Evolutionary conservation across 2,329 filamentous ascomycete species (phyloP), one percentile per base, ranked within the genome.

Genomic region (Pestalotiopsis sp.): DNA sequence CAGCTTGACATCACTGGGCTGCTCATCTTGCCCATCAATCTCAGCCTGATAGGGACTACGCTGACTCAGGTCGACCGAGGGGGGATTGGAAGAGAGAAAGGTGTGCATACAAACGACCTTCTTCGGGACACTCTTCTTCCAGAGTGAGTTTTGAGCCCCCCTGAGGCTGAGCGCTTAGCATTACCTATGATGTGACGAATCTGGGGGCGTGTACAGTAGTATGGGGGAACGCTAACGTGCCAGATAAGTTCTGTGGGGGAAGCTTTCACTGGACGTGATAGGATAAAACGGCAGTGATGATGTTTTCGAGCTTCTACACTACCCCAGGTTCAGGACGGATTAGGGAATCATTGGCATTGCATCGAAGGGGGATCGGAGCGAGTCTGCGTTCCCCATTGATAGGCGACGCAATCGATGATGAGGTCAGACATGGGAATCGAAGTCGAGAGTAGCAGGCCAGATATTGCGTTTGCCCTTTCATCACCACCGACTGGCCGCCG

Each of bases 241-340:
- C 64, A 66, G 67, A 68, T 65, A 66, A 72, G 69, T 72, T 65
- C 63, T 76, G 74, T 73, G 74, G 73, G 74, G 75, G 74, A 72
- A 73, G 68, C 57, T 62, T 66, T 72, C 67, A 65, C 59, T 68
- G 66, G 65, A 59, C 60, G 60, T 71, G 73, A 72, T 76, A 74
- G 70, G 71, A 66, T 27, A 55, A 23, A 66, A 49, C 20, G 64
- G 20, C 20, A 25, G 11, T n/a, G 41, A 69, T 59, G 27, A 69
- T 66, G 63, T 58, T 58, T 62, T 67, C n/a, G 70, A 55, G 68
- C 70, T 71, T 20, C 11, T 9, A 52, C 36, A 36, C 70, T 74
- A 76, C 76, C 72, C 74, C 74, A 73, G 74, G 72, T 73, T 74
- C 71, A 72, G 66, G 55, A 69, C 68, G 67, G 67, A 67, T 64